Conservation (phyloP, 176 grass and related monocot genomes). For the Triticum urartu region DNA sequence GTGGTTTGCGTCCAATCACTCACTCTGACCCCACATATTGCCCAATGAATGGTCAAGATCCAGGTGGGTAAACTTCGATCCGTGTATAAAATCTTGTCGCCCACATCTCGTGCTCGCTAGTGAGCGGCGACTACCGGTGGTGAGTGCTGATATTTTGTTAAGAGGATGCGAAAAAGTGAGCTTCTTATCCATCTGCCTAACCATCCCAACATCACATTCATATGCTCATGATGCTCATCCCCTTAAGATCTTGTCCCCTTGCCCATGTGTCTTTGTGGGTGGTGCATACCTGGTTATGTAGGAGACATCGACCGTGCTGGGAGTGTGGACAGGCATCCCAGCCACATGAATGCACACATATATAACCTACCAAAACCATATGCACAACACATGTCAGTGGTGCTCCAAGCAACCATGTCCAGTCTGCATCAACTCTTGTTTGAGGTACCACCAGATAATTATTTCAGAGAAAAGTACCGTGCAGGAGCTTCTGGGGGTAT, state of each 20-base stretch:
- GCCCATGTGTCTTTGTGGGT: neutral
- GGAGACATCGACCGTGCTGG: neutral
- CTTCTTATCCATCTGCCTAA: slow-evolving; percentile 29
- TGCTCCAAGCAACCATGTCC: slow-evolving; percentile 6
- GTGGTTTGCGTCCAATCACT: neutral
- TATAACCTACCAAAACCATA: neutral
- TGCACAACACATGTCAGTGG: neutral
- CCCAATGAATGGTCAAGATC: slow-evolving; percentile 24
- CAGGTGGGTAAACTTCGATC: neutral
- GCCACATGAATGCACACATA: slow-evolving; percentile 22
- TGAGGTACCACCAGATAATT: neutral
- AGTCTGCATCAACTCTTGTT: slow-evolving; percentile 22
- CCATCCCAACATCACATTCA: slow-evolving; percentile 25
- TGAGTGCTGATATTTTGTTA: slow-evolving; percentile 5
- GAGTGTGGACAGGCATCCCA: slow-evolving; percentile 10
- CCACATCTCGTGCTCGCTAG: neutral
- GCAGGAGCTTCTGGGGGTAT: slow-evolving; percentile 8
- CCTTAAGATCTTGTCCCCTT: slow-evolving; percentile 30
- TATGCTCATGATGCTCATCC: slow-evolving; percentile 24
- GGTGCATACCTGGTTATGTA: slow-evolving; percentile 34
- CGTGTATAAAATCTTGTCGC: slow-evolving; percentile 25
- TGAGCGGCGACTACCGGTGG: slow-evolving; percentile 9
- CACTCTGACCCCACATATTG: neutral
- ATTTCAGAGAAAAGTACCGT: neutral
- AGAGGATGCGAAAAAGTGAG: slow-evolving; percentile 22